Base-by-base conservation (phyloP, 2,329 filamentous ascomycete species). In the Talaromyces amestolkiae region DNA sequence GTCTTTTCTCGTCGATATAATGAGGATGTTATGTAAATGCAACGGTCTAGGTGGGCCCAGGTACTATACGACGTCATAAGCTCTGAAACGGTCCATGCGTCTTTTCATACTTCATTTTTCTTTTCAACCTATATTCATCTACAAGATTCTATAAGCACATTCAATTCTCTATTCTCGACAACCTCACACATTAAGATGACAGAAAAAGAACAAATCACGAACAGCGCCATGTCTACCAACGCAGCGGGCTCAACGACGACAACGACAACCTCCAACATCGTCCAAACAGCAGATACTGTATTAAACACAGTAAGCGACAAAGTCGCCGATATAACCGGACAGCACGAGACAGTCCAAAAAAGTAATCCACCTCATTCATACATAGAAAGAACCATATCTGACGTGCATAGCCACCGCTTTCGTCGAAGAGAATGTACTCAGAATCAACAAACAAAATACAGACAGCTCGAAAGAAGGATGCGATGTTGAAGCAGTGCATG, bases 281-380 rank as follows among this genome's bases (percentile, higher is more conserved):
- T 61, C 8, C 31, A 65, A 54, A 58, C 37, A 17, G 63, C 63
- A 45, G 39, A 58, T 17, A 56, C n/a, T 58, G 58, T 54, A n/a
- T 49, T 62, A 27, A 62, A 62, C 11, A 56, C 58, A 9, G 17
- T 61, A 22, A 24, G 63, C 13, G 63, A 56, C 13, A 65, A 61
- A 24, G 33, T 61, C 7, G 49, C 56, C 31, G n/a, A 60, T 27
- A 33, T 60, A 9, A 61, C 63, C 3, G 63, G 63, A 13, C 63
- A 65, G 9, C 33, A 56, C 5, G 58, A 62, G 17, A 43, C 58
- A 6, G 58, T 58, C 2, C 24, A 51, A 9, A 61, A 62, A 35
- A 60, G 64, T 62, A 31, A 56, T 51, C 15, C 1, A 11, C n/a
- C 24, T n/a, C 33, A 56, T 43, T 3, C 2, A n/a, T 10, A 8